phyloP scores from a whole-genome alignment of 176 grass and related monocot species.

The Pontederia crassipes region DNA sequence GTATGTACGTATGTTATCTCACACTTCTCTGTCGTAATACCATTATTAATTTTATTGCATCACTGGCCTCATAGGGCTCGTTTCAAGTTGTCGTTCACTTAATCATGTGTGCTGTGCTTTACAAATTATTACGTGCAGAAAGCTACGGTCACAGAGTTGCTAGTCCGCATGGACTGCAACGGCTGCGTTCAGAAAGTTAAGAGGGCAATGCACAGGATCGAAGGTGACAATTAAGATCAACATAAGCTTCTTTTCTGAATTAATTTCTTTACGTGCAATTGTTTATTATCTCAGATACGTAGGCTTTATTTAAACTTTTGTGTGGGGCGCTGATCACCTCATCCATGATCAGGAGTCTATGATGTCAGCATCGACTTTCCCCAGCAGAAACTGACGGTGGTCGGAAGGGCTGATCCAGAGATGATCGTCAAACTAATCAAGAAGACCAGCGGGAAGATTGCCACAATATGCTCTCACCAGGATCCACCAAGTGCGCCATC shows the following conservation, averaged over 20 bases:
- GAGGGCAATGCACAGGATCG: conserved; percentile 30
- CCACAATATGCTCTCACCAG: conserved; percentile 52
- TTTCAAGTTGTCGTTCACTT: neutral
- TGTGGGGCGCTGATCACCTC: too few species aligned
- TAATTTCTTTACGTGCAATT: neutral
- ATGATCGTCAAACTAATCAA: conserved; percentile 77
- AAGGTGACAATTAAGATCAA: conserved; percentile 17
- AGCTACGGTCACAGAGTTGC: conserved; percentile 34
- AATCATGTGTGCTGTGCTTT: neutral
- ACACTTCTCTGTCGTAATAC: neutral
- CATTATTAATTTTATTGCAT: neutral
- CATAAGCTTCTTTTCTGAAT: too few species aligned
- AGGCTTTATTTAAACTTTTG: too few species aligned
- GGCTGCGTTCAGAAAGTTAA: conserved; percentile 47
- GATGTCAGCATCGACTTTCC: conserved; percentile 53
- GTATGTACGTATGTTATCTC: neutral
- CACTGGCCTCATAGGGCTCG: neutral
- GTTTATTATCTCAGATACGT: neutral
- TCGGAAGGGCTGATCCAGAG: conserved; percentile 54
- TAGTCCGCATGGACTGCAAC: conserved; percentile 46
- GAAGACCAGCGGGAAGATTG: conserved; percentile 47
- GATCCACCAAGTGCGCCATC: conserved; percentile 14
- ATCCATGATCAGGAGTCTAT: conserved; percentile 34
- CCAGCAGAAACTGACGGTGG: conserved; percentile 62
- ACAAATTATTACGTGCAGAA: conserved; percentile 16